A percentile compares a stretch with the other conserved stretches of the same genome.
Conservation (phyloP, 2,329 filamentous ascomycete genomes). For the Elsinoe ampelina region DNA sequence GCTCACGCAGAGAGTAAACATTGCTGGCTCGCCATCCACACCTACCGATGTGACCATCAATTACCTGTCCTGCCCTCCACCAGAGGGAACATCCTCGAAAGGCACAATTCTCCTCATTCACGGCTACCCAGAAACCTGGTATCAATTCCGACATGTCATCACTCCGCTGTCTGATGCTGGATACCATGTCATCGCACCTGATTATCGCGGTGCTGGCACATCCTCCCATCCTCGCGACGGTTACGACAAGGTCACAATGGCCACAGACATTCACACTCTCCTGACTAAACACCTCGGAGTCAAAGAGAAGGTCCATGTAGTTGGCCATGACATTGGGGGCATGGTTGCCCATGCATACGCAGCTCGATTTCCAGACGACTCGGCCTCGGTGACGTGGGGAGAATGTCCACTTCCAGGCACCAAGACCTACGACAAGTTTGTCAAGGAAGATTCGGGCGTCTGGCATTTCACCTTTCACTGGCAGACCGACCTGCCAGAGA, state of each 20-base stretch:
- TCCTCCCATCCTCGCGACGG: constrained; percentile 30
- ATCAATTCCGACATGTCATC: constrained; percentile 36
- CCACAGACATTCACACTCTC: constrained; percentile 31
- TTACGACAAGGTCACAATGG: constrained; percentile 35
- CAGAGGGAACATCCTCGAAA: constrained; percentile 17
- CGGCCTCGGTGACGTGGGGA: constrained; percentile 33
- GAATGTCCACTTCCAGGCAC: constrained; percentile 36
- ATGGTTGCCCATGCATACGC: constrained; percentile 40
- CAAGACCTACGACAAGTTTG: constrained; percentile 22
- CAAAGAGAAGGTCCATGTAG: constrained; percentile 32
- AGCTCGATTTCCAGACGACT: constrained; percentile 27
- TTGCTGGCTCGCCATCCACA: neutral
- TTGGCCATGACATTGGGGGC: constrained; percentile 41
- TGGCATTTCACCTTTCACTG: constrained; percentile 38
- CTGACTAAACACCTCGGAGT: constrained; percentile 25
- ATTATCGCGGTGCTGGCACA: constrained; percentile 32
- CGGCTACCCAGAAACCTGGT: constrained; percentile 40
- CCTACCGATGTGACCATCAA: constrained; percentile 6
- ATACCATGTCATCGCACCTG: constrained; percentile 32
- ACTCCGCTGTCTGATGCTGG: constrained; percentile 30
- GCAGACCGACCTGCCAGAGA: constrained; percentile 32
- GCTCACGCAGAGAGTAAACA: neutral
- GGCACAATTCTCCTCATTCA: constrained; percentile 39
- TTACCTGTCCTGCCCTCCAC: neutral
- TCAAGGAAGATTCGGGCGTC: constrained; percentile 22